These are phyloP conservation scores for Biscogniauxia sp. DNA, from an alignment of 2,329 filamentous ascomycete species.

Conservation along the genomic window DNA sequence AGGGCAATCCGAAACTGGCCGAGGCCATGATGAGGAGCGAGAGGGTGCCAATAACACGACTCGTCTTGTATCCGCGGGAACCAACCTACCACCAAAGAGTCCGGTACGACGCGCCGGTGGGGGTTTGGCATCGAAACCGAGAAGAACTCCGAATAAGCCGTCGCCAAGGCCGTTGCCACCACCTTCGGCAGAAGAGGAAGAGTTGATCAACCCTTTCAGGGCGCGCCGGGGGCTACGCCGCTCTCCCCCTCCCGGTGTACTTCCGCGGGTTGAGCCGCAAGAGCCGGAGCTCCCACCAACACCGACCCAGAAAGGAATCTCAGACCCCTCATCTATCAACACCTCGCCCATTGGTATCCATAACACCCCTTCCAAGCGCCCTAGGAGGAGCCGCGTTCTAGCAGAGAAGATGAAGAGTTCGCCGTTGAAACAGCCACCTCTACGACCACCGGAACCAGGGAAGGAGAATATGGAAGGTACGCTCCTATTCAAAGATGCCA, in stretches of 20 bases:
- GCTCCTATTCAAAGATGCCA: conserved; percentile 2
- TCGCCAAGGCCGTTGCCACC: conserved; percentile 47
- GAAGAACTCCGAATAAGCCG: conserved; percentile 42
- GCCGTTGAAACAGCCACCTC: conserved; percentile 46
- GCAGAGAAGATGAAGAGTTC: conserved; percentile 44
- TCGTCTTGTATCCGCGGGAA: conserved; percentile 2
- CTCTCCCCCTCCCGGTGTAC: conserved; percentile 34
- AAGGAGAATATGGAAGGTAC: conserved; percentile 5
- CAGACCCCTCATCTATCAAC: conserved; percentile 49
- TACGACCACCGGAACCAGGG: conserved; percentile 26
- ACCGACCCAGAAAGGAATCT: conserved; percentile 45
- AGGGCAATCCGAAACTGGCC: conserved; percentile 21
- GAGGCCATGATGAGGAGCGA: background rate
- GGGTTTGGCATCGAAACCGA: conserved; percentile 35
- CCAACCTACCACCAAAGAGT: conserved; percentile 13
- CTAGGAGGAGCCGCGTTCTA: conserved; percentile 41
- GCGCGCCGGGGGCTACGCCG: conserved; percentile 36
- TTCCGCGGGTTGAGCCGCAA: conserved; percentile 35
- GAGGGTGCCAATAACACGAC: conserved; percentile 2
- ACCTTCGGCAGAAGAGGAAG: conserved; percentile 42
- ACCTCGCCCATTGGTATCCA: conserved; percentile 60
- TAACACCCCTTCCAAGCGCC: conserved; percentile 52
- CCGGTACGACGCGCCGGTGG: conserved; percentile 29
- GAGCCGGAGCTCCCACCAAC: conserved; percentile 66
- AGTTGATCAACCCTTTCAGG: conserved; percentile 42